These are phyloP conservation scores for Solanum lycopersicoides DNA, from an alignment of 257 asterid species.

Conservation along the genomic window DNA sequence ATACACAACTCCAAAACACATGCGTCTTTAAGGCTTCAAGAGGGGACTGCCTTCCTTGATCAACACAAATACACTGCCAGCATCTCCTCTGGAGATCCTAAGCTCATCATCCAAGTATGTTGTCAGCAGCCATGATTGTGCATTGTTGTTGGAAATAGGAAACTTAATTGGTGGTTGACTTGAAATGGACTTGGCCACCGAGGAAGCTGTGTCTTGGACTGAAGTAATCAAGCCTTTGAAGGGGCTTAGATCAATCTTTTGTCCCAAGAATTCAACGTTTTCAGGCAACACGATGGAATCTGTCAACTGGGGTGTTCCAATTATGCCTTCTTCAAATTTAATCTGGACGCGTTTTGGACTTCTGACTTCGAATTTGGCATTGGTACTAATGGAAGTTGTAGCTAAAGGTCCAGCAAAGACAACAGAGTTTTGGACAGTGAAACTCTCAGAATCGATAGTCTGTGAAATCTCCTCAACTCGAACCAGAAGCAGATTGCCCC, in stretches of 20 bases:
- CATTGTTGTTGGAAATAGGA: slow-evolving; percentile 37
- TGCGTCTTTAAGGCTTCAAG: slow-evolving; percentile 17
- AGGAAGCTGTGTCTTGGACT: slow-evolving; percentile 76
- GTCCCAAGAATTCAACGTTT: slow-evolving; percentile 66
- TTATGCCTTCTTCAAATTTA: slow-evolving; percentile 70
- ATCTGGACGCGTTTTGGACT: slow-evolving; percentile 97
- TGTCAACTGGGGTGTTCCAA: slow-evolving; percentile 89
- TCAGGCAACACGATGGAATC: slow-evolving; percentile 80
- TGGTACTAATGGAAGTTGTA: slow-evolving; percentile 63
- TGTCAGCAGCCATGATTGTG: slow-evolving; percentile 87
- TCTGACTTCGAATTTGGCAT: slow-evolving; percentile 84
- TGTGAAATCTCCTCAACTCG: slow-evolving; percentile 87
- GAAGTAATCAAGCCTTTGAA: slow-evolving; percentile 65
- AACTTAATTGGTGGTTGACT: slow-evolving; percentile 78
- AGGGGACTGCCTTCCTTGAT: slow-evolving; percentile 71
- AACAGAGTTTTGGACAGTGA: slow-evolving; percentile 73
- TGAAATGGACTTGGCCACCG: slow-evolving; percentile 70
- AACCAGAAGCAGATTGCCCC: slow-evolving; percentile 52
- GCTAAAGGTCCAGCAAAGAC: slow-evolving; percentile 71
- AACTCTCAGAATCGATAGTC: slow-evolving; percentile 55
- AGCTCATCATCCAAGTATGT: slow-evolving; percentile 83
- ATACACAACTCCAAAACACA: not conserved
- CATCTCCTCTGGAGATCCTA: slow-evolving; percentile 84
- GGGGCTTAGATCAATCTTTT: slow-evolving; percentile 73
- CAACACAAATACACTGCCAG: slow-evolving; percentile 75